phyloP scores from a whole-genome alignment of 306 rosid species.

The Cucurbita ficifolia region DNA sequence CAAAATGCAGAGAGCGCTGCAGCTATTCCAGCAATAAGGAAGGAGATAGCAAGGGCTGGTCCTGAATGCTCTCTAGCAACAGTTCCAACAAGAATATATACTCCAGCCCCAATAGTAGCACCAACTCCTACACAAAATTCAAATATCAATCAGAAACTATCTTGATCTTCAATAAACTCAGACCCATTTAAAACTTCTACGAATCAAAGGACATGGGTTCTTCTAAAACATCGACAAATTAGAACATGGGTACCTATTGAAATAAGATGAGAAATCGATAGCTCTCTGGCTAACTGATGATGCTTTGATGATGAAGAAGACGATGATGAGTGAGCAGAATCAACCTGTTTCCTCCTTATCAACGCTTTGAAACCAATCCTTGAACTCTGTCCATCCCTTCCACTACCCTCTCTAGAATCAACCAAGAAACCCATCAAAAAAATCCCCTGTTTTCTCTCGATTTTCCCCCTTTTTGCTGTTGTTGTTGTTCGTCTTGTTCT shows the following conservation, averaged over 20 bases:
- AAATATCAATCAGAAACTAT: neutral
- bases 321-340: slow-evolving; percentile 27
- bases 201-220: neutral
- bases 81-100: slow-evolving; percentile 89
- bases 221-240: neutral
- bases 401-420: slow-evolving; percentile 25
- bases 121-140: slow-evolving; percentile 56
- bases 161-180: neutral
- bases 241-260: slow-evolving; percentile 39
- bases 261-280: slow-evolving; percentile 58
- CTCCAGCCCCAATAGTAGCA: slow-evolving; percentile 92
- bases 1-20: slow-evolving; percentile 93
- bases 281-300: slow-evolving; percentile 63
- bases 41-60: slow-evolving; percentile 70
- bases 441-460: neutral
- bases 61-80: slow-evolving; percentile 92
- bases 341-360: slow-evolving; percentile 64
- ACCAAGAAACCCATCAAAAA: slow-evolving; percentile 38
- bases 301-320: slow-evolving; percentile 13
- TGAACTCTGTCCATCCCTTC: slow-evolving; percentile 22
- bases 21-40: slow-evolving; percentile 79
- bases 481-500: neutral
- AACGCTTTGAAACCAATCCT: slow-evolving; percentile 35
- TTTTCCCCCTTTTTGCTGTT: neutral
- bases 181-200: neutral